A percentile compares a stretch with the other conserved stretches of the same genome.
Evolutionary conservation across 2,329 filamentous ascomycete genomes (phyloP).

Genomic region (Tolypocladium nubicola): DNA sequence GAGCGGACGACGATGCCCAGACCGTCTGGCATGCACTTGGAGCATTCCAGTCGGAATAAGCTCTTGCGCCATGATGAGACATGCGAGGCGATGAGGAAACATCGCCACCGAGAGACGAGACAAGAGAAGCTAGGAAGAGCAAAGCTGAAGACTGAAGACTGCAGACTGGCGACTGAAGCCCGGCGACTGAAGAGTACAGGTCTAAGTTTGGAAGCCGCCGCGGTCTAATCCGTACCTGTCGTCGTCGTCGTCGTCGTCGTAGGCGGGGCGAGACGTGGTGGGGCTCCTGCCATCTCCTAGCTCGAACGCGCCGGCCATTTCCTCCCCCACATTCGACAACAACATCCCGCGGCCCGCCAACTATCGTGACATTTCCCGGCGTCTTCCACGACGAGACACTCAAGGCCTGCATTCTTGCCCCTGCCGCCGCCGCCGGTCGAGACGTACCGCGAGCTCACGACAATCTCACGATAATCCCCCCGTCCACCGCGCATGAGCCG

Average conservation of each 20-base stretch:
- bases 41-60: conserved; percentile 7
- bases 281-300: background rate
- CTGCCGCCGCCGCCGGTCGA: background rate
- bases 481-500: background rate
- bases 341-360: background rate
- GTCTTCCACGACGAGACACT: background rate
- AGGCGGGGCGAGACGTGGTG: background rate
- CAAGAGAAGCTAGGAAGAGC: background rate
- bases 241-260: background rate
- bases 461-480: background rate
- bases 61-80: conserved; percentile 7
- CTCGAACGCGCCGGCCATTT: background rate
- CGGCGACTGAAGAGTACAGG: background rate
- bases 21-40: conserved; percentile 6
- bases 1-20: conserved; percentile 1
- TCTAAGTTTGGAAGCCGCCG: background rate
- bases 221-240: background rate
- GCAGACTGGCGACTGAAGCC: background rate
- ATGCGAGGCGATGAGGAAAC: background rate
- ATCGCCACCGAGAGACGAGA: background rate
- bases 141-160: background rate
- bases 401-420: background rate
- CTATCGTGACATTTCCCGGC: conserved; percentile 1
- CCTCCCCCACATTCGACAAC: conserved; percentile 1
- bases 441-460: background rate